These are phyloP conservation scores for Prunus mume DNA, from an alignment of 306 rosid species.

Conservation along the genomic window DNA sequence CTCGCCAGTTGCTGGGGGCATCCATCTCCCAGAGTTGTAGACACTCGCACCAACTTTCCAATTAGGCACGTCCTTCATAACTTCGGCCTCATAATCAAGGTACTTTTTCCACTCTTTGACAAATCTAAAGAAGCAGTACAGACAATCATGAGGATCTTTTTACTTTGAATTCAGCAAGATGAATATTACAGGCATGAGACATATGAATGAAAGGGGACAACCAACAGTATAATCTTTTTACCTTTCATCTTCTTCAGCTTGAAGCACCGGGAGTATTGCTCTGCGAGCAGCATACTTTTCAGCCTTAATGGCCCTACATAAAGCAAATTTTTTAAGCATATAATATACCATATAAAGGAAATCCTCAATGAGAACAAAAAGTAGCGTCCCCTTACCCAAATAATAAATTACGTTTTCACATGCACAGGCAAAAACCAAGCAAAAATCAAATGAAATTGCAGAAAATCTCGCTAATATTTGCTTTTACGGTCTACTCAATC, in stretches of 20 bases:
- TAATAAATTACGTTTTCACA: neutral
- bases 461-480: neutral
- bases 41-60: slow-evolving; percentile 98
- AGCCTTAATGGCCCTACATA: slow-evolving; percentile 77
- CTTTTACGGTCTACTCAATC: neutral
- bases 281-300: slow-evolving; percentile 92
- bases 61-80: slow-evolving; percentile 98
- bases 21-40: slow-evolving; percentile 91
- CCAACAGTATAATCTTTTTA: slow-evolving; percentile 17
- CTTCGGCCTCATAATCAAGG: slow-evolving; percentile 93
- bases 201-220: slow-evolving; percentile 2
- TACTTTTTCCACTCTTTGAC: slow-evolving; percentile 95
- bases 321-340: slow-evolving; percentile 9
- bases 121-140: slow-evolving; percentile 52
- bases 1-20: slow-evolving; percentile 93
- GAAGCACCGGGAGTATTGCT: slow-evolving; percentile 85
- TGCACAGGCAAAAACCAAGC: neutral
- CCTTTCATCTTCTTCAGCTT: slow-evolving; percentile 99
- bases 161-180: neutral
- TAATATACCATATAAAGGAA: slow-evolving; percentile 3
- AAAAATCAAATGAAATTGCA: neutral
- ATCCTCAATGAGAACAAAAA: slow-evolving; percentile 3
- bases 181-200: neutral
- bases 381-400: neutral
- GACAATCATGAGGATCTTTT: neutral